phyloP scores from a whole-genome alignment of 768 basidiomycete genomes.

The Krasilnikovozyma curviuscula region DNA sequence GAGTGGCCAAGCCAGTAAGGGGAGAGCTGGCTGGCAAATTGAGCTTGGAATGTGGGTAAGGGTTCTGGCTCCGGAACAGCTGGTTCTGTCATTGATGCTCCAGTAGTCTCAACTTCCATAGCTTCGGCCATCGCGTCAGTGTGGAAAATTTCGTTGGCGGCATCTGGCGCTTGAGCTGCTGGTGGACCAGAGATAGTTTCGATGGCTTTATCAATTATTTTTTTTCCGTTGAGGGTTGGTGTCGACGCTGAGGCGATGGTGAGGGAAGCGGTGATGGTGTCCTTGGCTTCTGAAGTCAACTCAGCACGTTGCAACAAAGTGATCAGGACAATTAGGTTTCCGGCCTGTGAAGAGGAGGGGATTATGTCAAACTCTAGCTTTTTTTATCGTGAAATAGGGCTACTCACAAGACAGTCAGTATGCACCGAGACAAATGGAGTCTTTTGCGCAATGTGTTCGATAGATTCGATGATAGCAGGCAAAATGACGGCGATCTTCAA shows the following conservation, averaged over 20 bases:
- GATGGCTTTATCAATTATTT: too few relatives aligned
- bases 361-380: too few relatives aligned
- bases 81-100: too few relatives aligned
- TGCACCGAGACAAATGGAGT: not conserved
- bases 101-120: too few relatives aligned
- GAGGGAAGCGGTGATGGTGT: constrained; percentile 11
- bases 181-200: constrained; percentile 7
- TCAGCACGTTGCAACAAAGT: constrained; percentile 47
- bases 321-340: constrained; percentile 51
- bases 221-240: too few relatives aligned
- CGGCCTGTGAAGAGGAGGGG: constrained; percentile 34
- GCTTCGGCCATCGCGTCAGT: too few relatives aligned
- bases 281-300: constrained; percentile 39
- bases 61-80: too few relatives aligned
- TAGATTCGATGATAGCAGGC: constrained; percentile 17
- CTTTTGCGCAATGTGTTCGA: constrained; percentile 10
- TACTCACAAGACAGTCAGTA: constrained; percentile 3
- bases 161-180: not conserved
- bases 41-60: too few relatives aligned
- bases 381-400: too few relatives aligned
- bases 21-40: too few relatives aligned
- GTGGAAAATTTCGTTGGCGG: constrained; percentile 1
- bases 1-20: constrained; percentile 29
- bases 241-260: not conserved
- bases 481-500: constrained; percentile 21